Conservation (phyloP, 2,329 filamentous ascomycete genomes). For the Epichloe festucae region DNA sequence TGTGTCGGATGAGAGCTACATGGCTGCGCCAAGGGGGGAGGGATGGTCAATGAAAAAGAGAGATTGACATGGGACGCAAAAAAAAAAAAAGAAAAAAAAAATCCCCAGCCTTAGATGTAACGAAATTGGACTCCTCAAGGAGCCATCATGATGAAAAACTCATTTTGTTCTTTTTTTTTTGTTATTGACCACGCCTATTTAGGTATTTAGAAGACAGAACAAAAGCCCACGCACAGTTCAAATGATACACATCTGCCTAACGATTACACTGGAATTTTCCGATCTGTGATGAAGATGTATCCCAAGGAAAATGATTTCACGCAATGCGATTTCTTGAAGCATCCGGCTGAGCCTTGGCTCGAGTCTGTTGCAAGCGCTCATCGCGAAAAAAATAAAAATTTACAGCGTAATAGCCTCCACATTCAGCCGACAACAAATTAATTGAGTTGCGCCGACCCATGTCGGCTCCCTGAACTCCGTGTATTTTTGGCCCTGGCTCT, state of each 20-base stretch:
- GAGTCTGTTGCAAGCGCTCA: background rate
- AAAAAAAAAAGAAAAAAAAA: background rate
- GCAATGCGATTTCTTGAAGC: background rate
- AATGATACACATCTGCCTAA: constrained; percentile 9
- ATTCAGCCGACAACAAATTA: background rate
- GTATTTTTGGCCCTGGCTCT: constrained; percentile 9
- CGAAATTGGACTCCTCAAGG: constrained; percentile 6
- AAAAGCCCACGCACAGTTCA: constrained; percentile 17
- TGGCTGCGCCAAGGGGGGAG: background rate
- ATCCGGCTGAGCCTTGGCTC: background rate
- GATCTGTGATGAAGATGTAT: background rate
- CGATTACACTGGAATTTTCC: background rate
- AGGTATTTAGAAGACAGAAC: background rate
- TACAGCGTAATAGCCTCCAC: too few relatives aligned
- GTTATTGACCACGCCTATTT: background rate
- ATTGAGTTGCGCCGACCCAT: background rate
- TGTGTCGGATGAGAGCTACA: background rate
- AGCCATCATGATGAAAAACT: constrained; percentile 1
- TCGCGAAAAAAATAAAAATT: background rate
- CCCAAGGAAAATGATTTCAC: too few relatives aligned
- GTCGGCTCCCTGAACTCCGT: constrained; percentile 5
- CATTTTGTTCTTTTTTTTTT: background rate
- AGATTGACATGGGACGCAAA: background rate
- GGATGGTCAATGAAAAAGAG: background rate
- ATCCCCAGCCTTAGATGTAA: constrained; percentile 1